These are phyloP conservation scores for Murraya paniculata DNA, from an alignment of 345 rosid species.

Conservation along the genomic window DNA sequence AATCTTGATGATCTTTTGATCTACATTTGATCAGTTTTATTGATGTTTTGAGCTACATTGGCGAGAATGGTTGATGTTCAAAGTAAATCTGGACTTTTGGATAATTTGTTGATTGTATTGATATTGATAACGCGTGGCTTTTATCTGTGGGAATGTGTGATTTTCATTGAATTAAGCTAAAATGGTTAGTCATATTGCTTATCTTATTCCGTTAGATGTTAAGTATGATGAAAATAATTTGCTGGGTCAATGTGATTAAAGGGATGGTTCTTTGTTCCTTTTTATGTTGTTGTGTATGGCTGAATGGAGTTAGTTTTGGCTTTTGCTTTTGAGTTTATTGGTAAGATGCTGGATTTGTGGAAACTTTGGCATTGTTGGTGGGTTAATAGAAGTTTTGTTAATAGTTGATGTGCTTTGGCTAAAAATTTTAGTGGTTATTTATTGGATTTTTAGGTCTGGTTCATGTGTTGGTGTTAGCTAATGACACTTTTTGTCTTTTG, in stretches of 20 bases:
- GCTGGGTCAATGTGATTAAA: background rate
- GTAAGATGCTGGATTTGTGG: background rate
- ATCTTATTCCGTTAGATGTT: background rate
- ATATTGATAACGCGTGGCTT: background rate
- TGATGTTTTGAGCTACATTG: conserved; percentile 11
- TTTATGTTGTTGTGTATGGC: background rate
- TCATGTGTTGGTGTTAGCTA: background rate
- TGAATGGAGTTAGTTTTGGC: background rate
- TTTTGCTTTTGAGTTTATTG: background rate
- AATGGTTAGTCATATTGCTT: background rate
- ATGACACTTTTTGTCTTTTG: background rate
- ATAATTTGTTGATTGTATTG: background rate
- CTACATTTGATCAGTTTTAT: background rate
- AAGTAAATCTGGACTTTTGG: background rate
- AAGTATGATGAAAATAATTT: background rate
- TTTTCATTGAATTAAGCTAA: background rate
- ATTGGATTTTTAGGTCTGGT: background rate
- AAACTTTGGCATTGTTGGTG: background rate
- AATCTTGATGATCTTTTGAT: background rate
- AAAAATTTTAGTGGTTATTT: background rate
- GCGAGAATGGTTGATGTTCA: background rate
- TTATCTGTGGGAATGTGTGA: background rate
- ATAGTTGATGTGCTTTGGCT: background rate
- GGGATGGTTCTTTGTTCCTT: background rate
- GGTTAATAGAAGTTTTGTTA: background rate